phyloP scores from a whole-genome alignment of 169 alveolate species.

The Plasmodium chabaudi region DNA sequence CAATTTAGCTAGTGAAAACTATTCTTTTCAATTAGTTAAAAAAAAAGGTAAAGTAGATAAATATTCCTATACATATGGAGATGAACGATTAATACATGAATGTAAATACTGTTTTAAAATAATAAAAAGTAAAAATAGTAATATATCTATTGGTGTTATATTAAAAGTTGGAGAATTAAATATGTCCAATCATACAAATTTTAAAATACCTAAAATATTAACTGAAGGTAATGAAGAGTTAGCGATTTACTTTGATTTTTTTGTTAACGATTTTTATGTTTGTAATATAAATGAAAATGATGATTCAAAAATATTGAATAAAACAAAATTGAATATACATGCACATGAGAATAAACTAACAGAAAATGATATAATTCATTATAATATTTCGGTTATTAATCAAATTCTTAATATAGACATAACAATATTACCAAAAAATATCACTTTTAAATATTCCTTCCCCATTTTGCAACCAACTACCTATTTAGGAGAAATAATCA shows the following conservation, averaged over 20 bases:
- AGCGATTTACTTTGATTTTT: conserved; percentile 66
- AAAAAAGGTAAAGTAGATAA: conserved; percentile 27
- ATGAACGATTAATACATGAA: conserved; percentile 62
- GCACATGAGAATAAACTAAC: conserved; percentile 63
- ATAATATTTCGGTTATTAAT: conserved; percentile 38
- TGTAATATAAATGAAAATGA: conserved; percentile 41
- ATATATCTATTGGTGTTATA: conserved; percentile 41
- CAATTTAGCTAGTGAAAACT: conserved; percentile 36
- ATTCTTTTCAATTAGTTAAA: conserved; percentile 58
- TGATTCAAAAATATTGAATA: conserved; percentile 29
- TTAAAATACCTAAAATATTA: conserved; percentile 30
- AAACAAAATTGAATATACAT: conserved; percentile 64
- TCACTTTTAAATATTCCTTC: conserved; percentile 35
- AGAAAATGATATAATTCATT: conserved; percentile 36
- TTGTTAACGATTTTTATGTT: conserved; percentile 71
- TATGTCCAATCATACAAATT: conserved; percentile 4
- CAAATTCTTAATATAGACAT: conserved; percentile 37
- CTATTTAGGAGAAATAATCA: conserved; percentile 49
- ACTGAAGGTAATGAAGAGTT: conserved; percentile 11
- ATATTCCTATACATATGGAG: conserved; percentile 56
- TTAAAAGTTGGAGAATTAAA: conserved; percentile 50
- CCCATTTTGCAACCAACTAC: conserved; percentile 37
- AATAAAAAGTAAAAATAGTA: conserved; percentile 47
- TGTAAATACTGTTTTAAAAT: conserved; percentile 43
- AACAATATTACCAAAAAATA: conserved; percentile 35